These are phyloP conservation scores for Trichomonas gallinae DNA, from an alignment of 208 protist genomes.

Conservation along the genomic window DNA sequence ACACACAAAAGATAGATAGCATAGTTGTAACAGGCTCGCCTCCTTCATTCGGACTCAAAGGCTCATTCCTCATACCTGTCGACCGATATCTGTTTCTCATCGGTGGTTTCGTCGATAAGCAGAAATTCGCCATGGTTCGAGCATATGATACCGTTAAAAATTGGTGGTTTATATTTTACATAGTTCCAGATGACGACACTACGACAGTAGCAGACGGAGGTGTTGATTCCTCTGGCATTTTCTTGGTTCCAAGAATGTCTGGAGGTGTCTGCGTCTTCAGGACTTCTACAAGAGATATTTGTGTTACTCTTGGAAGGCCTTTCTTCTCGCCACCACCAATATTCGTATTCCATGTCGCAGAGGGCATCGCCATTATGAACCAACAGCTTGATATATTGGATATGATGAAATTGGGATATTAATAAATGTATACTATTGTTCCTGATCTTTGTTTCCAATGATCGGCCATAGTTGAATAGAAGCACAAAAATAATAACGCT, in stretches of 20 bases:
- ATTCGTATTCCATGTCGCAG: neutral
- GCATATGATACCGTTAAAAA: neutral
- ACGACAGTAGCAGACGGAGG: neutral
- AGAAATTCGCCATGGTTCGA: neutral
- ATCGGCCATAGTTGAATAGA: neutral
- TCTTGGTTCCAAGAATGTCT: neutral
- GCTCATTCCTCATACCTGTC: neutral
- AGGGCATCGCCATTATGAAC: neutral
- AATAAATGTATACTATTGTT: neutral
- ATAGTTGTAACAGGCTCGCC: neutral
- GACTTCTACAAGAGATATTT: neutral
- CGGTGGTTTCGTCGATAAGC: neutral
- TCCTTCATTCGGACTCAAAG: neutral
- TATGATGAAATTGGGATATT: neutral
- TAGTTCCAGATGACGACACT: neutral
- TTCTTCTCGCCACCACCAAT: neutral
- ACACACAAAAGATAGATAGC: neutral
- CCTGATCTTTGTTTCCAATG: neutral
- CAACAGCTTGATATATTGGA: neutral
- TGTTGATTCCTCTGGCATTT: neutral
- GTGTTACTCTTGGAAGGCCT: neutral
- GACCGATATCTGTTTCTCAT: neutral
- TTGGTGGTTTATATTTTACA: constrained; percentile 4
- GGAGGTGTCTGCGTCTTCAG: neutral
- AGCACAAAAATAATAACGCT: too few species aligned